Evolutionary conservation across 2,329 filamentous ascomycete species (phyloP), one percentile per base, ranked within the genome.

Genomic region (Calonectria fujianensis): DNA sequence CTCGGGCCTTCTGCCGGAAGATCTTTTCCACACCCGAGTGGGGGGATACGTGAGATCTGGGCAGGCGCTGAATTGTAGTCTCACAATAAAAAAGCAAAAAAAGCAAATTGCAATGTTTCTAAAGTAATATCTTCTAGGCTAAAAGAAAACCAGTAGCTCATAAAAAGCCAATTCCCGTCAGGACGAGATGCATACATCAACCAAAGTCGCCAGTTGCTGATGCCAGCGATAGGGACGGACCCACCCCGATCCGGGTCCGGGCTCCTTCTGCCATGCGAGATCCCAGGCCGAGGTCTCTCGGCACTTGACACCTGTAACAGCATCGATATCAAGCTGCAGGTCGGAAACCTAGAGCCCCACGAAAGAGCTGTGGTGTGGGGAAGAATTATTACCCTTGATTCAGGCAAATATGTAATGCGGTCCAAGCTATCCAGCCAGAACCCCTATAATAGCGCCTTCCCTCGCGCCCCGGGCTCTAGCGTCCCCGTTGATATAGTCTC

Each of bases 211-310:
- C 57, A 35, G 18, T 8, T 11, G 27, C 24, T 41, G 35, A 27
- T 39, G 57, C 14, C 35, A 48, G 45, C 45, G n/a, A 48, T 35
- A 63, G 35, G 4, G 9, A 31, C 29, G 52, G 52, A 29, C 57
- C 57, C 35, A 63, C 57, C n/a, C 57, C 13, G 57, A 39, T 11
- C 57, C 35, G 32, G 35, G 57, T 63, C 57, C 57, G 32, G 57
- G 37, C 16, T 63, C 13, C 1, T 20, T 41, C 57, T 41, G 57
- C 24, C n/a, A 63, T 41, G 37, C 57, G 32, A 63, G n/a, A 63
- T 41, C n/a, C 35, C 57, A 63, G 61, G 65, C 75, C 71, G 72
- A 72, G 74, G 74, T 73, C 64, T 29, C 50, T 73, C 72, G 72
- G 76, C 54, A 75, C 48, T 24, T 50, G 18, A 31, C 18, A 24